Conservation (phyloP, 495 filamentous ascomycete species). For the Cladorrhinum samala region DNA sequence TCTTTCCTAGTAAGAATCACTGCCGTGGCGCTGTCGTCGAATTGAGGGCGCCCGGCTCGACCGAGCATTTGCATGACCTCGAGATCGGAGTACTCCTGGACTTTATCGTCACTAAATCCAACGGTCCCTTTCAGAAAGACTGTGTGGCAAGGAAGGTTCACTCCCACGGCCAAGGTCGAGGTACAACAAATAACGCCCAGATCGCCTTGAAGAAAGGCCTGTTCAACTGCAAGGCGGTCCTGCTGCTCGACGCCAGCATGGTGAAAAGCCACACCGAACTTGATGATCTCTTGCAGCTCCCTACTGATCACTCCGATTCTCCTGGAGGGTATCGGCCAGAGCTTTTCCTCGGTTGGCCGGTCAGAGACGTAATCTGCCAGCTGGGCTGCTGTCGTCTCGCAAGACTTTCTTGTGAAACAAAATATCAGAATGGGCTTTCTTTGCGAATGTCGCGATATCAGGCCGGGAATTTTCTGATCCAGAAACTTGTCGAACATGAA, state of each 20-base stretch:
- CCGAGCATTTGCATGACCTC: conserved; percentile 99
- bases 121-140: conserved; percentile 90
- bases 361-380: conserved; percentile 62
- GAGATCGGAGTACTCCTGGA: conserved; percentile 77
- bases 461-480: conserved; percentile 62
- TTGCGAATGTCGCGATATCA: conserved; percentile 72
- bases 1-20: conserved; percentile 76
- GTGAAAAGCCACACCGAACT: conserved; percentile 82
- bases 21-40: conserved; percentile 76
- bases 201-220: conserved; percentile 65
- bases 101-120: conserved; percentile 57
- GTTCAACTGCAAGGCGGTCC: conserved; percentile 69
- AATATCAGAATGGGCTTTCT: conserved; percentile 90
- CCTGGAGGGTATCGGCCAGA: conserved; percentile 62
- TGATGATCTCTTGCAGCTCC: conserved; percentile 58
- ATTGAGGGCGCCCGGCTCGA: conserved; percentile 88
- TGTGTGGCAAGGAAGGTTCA: conserved; percentile 90
- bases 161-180: conserved; percentile 85
- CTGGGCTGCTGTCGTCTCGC: conserved; percentile 65
- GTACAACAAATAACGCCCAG: conserved; percentile 92
- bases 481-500: conserved; percentile 81
- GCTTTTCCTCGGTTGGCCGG: conserved; percentile 48
- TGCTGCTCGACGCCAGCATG: conserved; percentile 74
- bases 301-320: conserved; percentile 49
- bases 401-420: conserved; percentile 78